Base-by-base conservation (phyloP, 129 eudicot genomes). In the sunflower (Helianthus annuus) region DNA sequence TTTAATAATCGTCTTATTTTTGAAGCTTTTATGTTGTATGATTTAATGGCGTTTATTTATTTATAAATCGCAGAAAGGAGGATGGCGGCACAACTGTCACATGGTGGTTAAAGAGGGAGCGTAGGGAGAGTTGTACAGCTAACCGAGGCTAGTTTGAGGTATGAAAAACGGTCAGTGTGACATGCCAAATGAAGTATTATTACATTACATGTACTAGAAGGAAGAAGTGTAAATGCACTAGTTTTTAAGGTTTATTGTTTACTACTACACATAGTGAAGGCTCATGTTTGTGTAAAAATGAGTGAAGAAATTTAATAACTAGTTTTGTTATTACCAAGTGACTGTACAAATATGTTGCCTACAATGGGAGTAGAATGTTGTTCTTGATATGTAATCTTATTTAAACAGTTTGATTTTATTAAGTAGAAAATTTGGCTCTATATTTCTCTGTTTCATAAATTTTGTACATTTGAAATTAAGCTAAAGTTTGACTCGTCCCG, bases 111-210 rank as follows among this genome's bases (percentile, higher is more conserved):
- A 87, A 72, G 54, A 78, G 87, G 74, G 54, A 78, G 62, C 52
- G 66, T 71, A 71, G 82, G 76, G 81, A 80, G 86, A 64, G 87
- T 75, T 90, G 97, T 93, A 93, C 98, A 87, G 98, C 97, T 93
- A 85, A 93, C 93, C 29, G 93, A 89, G 91, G 98, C 90, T 89
- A 88, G 89, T 81, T 86, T 85, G 93, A 73, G 88, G 86, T 89
- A 84, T 85, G 82, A 6, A 51, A 69, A 63, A 63, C 24, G 32
- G 71, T 70, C 22, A 42, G 64, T 77, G 55, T 77, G 48, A 32
- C 36, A 72, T 78, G 76, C 64, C 84, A 76, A 85, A 87, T 84
- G 86, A 84, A 80, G 82, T 84, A 73, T 79, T 80, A 27, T 27
- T 27, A 85, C 84, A 27, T 27, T 27, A 85, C 84, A 76, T 89